These are phyloP conservation scores for Mrakia blollopis DNA, from an alignment of 768 basidiomycete species.

Conservation along the genomic window DNA sequence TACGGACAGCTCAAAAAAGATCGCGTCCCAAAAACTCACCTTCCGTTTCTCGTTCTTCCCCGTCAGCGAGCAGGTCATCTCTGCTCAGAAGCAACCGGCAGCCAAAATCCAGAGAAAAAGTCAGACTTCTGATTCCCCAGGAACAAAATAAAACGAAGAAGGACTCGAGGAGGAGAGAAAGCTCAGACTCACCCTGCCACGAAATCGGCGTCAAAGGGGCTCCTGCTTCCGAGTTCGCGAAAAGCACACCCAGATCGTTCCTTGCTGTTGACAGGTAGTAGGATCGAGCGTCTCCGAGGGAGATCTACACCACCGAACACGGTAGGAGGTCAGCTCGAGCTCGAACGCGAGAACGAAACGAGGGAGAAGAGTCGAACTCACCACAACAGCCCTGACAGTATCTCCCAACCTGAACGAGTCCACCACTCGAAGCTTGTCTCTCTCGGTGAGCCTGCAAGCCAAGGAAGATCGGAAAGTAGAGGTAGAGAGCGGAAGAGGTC, in stretches of 20 bases:
- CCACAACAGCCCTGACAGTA: slow-evolving; percentile 78
- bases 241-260: slow-evolving; percentile 67
- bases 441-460: slow-evolving; percentile 62
- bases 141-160: background rate
- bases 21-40: background rate
- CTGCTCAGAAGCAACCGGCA: background rate
- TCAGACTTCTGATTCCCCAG: background rate
- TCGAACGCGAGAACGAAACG: background rate
- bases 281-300: slow-evolving; percentile 81
- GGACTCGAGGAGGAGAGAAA: background rate
- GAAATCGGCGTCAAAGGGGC: slow-evolving; percentile 78
- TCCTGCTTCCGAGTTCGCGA: slow-evolving; percentile 58
- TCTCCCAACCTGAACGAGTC: slow-evolving; percentile 91
- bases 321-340: background rate
- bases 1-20: background rate
- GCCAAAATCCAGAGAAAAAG: background rate
- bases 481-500: background rate
- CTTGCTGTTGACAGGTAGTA: slow-evolving; percentile 88
- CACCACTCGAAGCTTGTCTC: slow-evolving; percentile 79
- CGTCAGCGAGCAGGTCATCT: slow-evolving; percentile 77
- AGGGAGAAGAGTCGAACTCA: slow-evolving; percentile 46
- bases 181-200: slow-evolving; percentile 59
- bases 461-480: too few species aligned
- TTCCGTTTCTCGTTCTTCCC: slow-evolving; percentile 75
- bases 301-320: slow-evolving; percentile 56